Base-by-base conservation (phyloP, 2,329 filamentous ascomycete genomes). In the Pseudopithomyces chartarum region DNA sequence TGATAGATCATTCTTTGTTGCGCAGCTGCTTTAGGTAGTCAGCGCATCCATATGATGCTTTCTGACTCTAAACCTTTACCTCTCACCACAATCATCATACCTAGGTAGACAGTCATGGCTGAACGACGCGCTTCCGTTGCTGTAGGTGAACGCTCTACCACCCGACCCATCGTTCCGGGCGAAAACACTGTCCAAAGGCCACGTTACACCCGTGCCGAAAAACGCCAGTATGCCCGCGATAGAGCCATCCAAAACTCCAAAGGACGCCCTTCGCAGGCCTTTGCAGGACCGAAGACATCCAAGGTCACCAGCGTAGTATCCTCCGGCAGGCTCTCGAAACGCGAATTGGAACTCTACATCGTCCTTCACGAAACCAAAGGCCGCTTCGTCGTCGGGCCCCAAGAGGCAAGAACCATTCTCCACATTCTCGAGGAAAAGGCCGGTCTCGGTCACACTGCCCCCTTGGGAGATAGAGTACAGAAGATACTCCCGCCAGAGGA, bases 161-260 rank as follows among this genome's bases (percentile, higher is more conserved):
- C 11, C 11, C 12, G 19, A 3, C 8, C 13, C 10, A 4, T 29
- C 13, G 46, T 39, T 45, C n/a, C n/a, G n/a, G 39, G 22, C 29
- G 39, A 33, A 6, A 12, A n/a, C 4, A 23, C 56, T 26, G 32
- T 36, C 23, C 17, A 19, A 13, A 40, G 54, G 12, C 13, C 53
- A 1, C 60, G 60, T 47, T 53, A 43, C 44, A 53, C 55, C 10
- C 56, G 58, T 33, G 55, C 53, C 19, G 58, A 63, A 40, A 54
- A 55, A 23, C 60, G 60, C 47, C 17, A 43, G 19, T 50, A 36
- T 23, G 33, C 48, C 13, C 34, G 46, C 32, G 49, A 58, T 33
- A 57, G 57, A 43, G 50, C 48, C 6, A 20, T 33, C 26, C 33
- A 52, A 26, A 38, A 13, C 19, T 19, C 13, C 11, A 23, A n/a